Evolutionary conservation across 148 eudicot species (phyloP).

Genomic region (Simmondsia chinensis): DNA sequence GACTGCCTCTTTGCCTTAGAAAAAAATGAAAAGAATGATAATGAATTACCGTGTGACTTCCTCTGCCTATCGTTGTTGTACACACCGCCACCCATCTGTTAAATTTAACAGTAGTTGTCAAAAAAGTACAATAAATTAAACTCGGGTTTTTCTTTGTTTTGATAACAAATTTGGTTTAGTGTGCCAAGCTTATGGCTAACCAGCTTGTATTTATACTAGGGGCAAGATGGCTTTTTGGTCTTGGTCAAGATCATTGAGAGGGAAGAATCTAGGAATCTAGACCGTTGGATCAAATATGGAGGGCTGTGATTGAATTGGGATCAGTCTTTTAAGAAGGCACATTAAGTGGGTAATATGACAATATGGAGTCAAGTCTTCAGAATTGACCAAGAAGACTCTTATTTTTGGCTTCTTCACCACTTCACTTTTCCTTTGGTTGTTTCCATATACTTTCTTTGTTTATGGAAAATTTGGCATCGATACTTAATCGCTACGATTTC

Average conservation of each 20-base stretch:
- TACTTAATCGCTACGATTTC: too few relatives aligned
- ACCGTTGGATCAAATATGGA: constrained; percentile 17
- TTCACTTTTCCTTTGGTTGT: too few relatives aligned
- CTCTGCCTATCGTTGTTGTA: constrained; percentile 28
- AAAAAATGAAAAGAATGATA: constrained; percentile 29
- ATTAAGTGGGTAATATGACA: too few relatives aligned
- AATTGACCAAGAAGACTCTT: too few relatives aligned
- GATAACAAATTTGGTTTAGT: neutral
- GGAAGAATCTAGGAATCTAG: constrained; percentile 10
- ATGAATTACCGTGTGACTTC: constrained; percentile 15
- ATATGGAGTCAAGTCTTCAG: too few relatives aligned
- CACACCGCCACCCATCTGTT: constrained; percentile 37
- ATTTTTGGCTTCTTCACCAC: too few relatives aligned
- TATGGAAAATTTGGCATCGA: too few relatives aligned
- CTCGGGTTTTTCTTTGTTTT: constrained; percentile 1
- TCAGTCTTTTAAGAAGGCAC: too few relatives aligned
- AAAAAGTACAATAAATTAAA: neutral
- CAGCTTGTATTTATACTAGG: constrained; percentile 15
- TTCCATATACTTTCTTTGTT: too few relatives aligned
- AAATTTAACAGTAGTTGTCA: neutral
- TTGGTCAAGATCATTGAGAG: neutral
- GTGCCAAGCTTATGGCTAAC: neutral
- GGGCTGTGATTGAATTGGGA: too few relatives aligned
- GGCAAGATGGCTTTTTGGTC: neutral
- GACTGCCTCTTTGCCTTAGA: constrained; percentile 19